These are phyloP conservation scores for Erucastrum elatum DNA, from an alignment of 345 rosid species.

Conservation along the genomic window DNA sequence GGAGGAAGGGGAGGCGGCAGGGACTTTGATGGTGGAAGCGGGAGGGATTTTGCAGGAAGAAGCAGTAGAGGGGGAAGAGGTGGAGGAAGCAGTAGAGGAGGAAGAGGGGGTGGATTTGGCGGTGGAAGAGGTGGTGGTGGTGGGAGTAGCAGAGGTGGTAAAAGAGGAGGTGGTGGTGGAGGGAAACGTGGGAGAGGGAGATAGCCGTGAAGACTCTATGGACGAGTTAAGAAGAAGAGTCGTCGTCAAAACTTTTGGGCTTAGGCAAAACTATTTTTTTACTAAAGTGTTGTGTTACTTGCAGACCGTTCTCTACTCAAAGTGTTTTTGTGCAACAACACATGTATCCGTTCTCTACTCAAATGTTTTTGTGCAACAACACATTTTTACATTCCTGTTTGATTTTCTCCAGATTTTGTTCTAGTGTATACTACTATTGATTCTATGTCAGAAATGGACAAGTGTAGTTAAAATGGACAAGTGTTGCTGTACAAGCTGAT, in stretches of 20 bases:
- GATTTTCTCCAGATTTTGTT: background rate
- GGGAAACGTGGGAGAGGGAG: conserved; percentile 37
- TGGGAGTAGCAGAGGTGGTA: conserved; percentile 24
- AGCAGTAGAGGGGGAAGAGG: conserved; percentile 50
- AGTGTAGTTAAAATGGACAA: background rate
- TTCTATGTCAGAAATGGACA: background rate
- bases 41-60: conserved; percentile 10
- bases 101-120: conserved; percentile 29
- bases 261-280: conserved; percentile 4
- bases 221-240: background rate
- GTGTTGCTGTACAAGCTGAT: background rate
- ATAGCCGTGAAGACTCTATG: conserved; percentile 3
- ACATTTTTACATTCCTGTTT: background rate
- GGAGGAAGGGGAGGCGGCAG: conserved; percentile 24
- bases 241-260: conserved; percentile 6
- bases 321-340: conserved; percentile 4
- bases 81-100: conserved; percentile 8
- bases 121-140: background rate
- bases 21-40: conserved; percentile 39
- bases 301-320: background rate
- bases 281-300: background rate
- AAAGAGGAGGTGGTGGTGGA: conserved; percentile 30
- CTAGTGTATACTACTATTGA: background rate
- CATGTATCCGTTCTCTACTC: background rate
- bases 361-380: conserved; percentile 13